phyloP scores from a whole-genome alignment of 106 monocot species.

The Acanthochlamys bracteata region DNA sequence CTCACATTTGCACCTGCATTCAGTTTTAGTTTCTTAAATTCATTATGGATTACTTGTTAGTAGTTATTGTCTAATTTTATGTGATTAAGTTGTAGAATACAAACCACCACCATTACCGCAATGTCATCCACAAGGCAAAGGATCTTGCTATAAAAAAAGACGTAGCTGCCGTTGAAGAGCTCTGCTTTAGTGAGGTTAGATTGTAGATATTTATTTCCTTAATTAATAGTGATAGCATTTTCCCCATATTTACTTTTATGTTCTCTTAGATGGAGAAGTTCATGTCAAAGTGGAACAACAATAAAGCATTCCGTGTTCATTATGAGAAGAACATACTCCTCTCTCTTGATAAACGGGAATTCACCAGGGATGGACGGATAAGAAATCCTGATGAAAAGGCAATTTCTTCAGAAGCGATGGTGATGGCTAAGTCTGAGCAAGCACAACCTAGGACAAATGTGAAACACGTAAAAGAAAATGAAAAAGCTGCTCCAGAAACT shows the following conservation, averaged over 20 bases:
- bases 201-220: background rate
- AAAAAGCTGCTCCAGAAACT: constrained; percentile 1
- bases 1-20: too few species aligned
- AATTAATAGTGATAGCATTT: background rate
- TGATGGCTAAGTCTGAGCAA: constrained; percentile 17
- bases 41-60: background rate
- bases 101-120: constrained; percentile 52
- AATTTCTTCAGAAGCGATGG: constrained; percentile 24
- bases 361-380: constrained; percentile 66
- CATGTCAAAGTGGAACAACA: constrained; percentile 49
- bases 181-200: constrained; percentile 50
- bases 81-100: constrained; percentile 44
- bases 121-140: constrained; percentile 56
- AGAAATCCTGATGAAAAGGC: constrained; percentile 86
- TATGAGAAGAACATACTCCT: constrained; percentile 66
- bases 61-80: constrained; percentile 1
- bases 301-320: constrained; percentile 66
- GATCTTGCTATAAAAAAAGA: constrained; percentile 65
- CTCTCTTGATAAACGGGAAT: constrained; percentile 57
- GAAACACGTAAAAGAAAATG: constrained; percentile 28
- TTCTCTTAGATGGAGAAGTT: constrained; percentile 56
- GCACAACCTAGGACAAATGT: constrained; percentile 9
- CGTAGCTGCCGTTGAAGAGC: constrained; percentile 38
- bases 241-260: background rate
- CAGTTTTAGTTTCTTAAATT: too few species aligned